Evolutionary conservation across 2,329 filamentous ascomycete genomes (phyloP), one percentile per base, ranked within the genome.

Genomic region (Alternaria atra): DNA sequence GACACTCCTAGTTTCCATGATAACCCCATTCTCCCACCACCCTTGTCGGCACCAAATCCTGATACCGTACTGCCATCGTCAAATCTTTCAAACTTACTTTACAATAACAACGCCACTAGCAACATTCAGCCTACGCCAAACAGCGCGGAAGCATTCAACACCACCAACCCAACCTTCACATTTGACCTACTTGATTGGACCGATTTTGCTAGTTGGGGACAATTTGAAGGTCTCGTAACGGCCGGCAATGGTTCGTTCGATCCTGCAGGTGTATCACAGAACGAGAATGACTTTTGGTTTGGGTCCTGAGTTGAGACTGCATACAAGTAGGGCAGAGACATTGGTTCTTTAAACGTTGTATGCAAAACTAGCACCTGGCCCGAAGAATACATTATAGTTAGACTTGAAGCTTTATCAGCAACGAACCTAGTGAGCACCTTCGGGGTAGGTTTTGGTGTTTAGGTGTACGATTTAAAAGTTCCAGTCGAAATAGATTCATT

Each of bases 141-240:
- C 27, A 71, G 68, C 48, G 62, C 68, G 2, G 51, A 12, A 27
- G 39, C 27, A n/a, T 44, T 53, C 34, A 48, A 40, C 8, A 34
- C 46, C 6, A 27, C 46, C 1, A 50, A 37, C 20, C 13, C 46
- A 8, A 53, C 30, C 2, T 56, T 66, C 69, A 25, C 76, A 69
- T 55, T 65, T 61, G 30, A 71, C 47, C 34, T 74, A 65, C 48
- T 34, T 70, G 54, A 63, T 64, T 30, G 71, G 72, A 73, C 75
- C 12, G 75, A 78, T 57, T 53, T 78, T 46, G 75, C 76, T 5
- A 77, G 75, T 39, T 79, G 77, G 77, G 75, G 75, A 4, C 75
- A 78, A 47, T 79, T 79, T 50, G 76, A 78, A 52, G 77, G 76
- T 35, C 61, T 79, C 40, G 77, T 79, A 0, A 78, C 75, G 10